Evolutionary conservation across 805 yeast species (phyloP), one percentile per base, ranked within the genome.

Genomic region (Metschnikowia shivogae): DNA sequence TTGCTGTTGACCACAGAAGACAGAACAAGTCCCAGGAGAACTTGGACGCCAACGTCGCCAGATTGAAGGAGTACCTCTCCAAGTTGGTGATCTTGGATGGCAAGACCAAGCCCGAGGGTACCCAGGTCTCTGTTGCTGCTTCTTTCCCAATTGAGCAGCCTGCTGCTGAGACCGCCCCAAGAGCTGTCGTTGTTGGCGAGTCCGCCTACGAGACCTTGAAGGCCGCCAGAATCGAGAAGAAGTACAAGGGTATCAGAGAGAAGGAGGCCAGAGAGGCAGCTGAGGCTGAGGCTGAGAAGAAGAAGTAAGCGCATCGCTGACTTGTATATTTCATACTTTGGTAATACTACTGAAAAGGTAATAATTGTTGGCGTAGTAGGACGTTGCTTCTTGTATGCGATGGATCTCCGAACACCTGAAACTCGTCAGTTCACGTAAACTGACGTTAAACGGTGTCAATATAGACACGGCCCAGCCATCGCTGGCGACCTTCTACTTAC

Each of bases 1-100:
- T 93, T 68, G 89, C 99, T 64, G 98, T 92, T 69, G 99, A 93
- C 82, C 96, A 88, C 92, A 92, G 99, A 84, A 90, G 99, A 80
- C 92, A 85, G 73, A 93, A 93, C 95, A 90, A 88, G 81, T 84
- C 90, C 65, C 86, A 86, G 65, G 99, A 90, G 81, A 89, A 86
- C 68, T 88, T 89, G 64, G 93, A 92, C 72, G 77, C 81, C 63
- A 93, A 93, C 79, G 97, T 93, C 67, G 87, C 82, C 73, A 89
- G 99, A 83, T 85, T 93, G 74, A 78, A 87, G 80, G 96, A 88
- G 76, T 93, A 89, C 95, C 81, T 84, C 78, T 78, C 95, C 67
- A 90, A 92, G 78, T 82, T 93, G 74, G 90, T 93, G 65, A 84
- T 93, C 70, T 90, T 93, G 80, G 97, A 93, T 80, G 82, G 86